Base-by-base conservation (phyloP, 75 land plant genomes). In the Sequoia sempervirens region DNA sequence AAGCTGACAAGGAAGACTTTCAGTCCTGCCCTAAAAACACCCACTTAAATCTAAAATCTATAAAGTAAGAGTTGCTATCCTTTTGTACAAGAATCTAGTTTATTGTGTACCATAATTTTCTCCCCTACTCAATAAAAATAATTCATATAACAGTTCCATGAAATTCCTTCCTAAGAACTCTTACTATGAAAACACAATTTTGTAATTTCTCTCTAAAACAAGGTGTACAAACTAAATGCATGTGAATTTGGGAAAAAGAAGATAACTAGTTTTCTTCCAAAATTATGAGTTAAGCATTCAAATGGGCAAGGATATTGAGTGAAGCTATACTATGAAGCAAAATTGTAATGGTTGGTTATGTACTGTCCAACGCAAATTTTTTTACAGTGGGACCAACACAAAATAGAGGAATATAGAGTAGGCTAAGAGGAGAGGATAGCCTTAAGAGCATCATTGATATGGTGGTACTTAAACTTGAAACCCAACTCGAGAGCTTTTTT, bases 401-500 rank as follows among this genome's bases (percentile, higher is more conserved):
- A 61, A 23, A 61, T 61, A 70, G 50, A 78, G n/a, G 47, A 13
- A 78, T 38, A 43, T 23, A 78, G n/a, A 78, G 4, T 45, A 45
- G 80, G 41, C 80, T 78, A 78, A 47, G 87, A 83, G 20, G 93
- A 84, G 40, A 94, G 74, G 84, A 93, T 97, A 47, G 95, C 90
- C 80, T 87, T 92, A 56, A 97, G 88, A 68, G 99, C 99, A 86
- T 95, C 98, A 17, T 90, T 92, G 13, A 97, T 86, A 80, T 87
- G 91, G 28, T 86, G 88, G 81, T 97, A 97, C 83, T 90, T 96
- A 86, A 86, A 97, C 40, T 89, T 34, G 90, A 97, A 97, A 26
- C 98, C 98, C 80, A 97, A 86, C 53, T 94, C 95, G 76, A 92
- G 89, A 34, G 98, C 98, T 81, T 80, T 93, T 13, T 88, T 87